phyloP scores from a whole-genome alignment of 2,329 filamentous ascomycete species.

The Chaetomiaceae sp. region DNA sequence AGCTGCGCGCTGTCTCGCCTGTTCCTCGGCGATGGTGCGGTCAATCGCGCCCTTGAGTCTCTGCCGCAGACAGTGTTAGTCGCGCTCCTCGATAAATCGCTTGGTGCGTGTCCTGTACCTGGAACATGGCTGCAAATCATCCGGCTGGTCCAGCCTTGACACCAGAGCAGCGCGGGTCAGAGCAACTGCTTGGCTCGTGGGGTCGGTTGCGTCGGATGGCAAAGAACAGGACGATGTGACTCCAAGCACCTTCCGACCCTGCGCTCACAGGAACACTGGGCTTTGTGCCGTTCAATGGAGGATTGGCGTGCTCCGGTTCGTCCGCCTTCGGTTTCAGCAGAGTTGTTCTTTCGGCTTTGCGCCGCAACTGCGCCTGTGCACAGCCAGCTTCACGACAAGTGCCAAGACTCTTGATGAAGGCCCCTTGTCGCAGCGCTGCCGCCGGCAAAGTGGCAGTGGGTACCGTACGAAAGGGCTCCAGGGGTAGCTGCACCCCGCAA shows the following conservation, averaged over 20 bases:
- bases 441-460: no score
- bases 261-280: neutral
- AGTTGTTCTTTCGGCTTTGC: conserved; percentile 4
- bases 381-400: neutral
- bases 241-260: neutral
- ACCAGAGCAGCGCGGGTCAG: neutral
- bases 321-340: neutral
- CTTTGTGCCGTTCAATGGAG: neutral
- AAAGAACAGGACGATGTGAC: neutral
- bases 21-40: conserved; percentile 83
- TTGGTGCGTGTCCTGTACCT: conserved; percentile 19
- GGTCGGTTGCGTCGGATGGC: neutral
- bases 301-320: neutral
- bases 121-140: conserved; percentile 25
- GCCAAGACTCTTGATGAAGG: neutral
- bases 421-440: neutral
- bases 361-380: neutral
- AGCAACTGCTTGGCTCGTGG: neutral
- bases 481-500: no score
- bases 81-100: neutral
- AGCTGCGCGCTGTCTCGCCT: conserved; percentile 62
- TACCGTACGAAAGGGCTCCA: no score
- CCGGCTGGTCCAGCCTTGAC: neutral
- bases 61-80: conserved; percentile 36
- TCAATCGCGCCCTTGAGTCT: conserved; percentile 81